phyloP scores from a whole-genome alignment of 2,329 filamentous ascomycete genomes.

The Berkeleyomyces rouxiae region DNA sequence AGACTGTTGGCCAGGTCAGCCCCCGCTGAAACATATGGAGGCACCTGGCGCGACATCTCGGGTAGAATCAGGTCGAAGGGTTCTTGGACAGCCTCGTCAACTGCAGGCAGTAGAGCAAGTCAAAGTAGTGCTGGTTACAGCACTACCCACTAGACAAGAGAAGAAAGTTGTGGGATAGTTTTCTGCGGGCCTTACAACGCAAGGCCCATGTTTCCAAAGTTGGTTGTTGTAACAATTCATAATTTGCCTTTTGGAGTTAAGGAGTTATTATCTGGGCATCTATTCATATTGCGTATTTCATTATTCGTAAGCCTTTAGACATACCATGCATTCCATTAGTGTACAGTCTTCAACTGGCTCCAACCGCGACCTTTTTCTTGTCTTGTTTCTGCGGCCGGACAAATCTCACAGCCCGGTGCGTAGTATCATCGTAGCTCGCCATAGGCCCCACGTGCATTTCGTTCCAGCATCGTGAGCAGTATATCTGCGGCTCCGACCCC shows the following conservation, averaged over 20 bases:
- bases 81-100: neutral
- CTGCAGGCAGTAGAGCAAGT: neutral
- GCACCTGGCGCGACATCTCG: conserved; percentile 7
- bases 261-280: neutral
- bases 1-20: conserved; percentile 76
- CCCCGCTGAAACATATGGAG: conserved; percentile 33
- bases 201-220: neutral
- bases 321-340: neutral
- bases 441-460: conserved; percentile 59
- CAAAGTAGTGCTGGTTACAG: neutral
- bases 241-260: neutral
- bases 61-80: conserved; percentile 5
- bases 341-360: conserved; percentile 18
- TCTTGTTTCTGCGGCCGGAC: conserved; percentile 21
- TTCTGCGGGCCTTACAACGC: neutral
- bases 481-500: conserved; percentile 37
- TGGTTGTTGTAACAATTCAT: neutral
- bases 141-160: neutral
- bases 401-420: conserved; percentile 50
- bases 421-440: conserved; percentile 53
- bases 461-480: conserved; percentile 63
- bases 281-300: neutral
- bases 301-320: neutral
- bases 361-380: conserved; percentile 23
- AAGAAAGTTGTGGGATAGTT: neutral